Evolutionary conservation across 495 filamentous ascomycete species (phyloP).

Genomic region (Aspergillus mulundensis): DNA sequence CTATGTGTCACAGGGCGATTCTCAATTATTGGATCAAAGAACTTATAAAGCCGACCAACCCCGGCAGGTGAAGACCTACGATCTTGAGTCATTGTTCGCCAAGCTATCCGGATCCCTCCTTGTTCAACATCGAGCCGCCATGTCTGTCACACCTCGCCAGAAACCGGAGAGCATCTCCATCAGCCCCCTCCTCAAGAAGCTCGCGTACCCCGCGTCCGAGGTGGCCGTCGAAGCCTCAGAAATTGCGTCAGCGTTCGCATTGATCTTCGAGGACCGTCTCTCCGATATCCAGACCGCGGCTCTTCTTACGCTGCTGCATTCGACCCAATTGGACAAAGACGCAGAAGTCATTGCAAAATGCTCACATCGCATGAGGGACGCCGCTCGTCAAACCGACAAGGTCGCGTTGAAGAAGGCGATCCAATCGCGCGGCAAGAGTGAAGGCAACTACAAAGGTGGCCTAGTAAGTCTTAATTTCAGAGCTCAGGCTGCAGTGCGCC

Average conservation of each 20-base stretch:
- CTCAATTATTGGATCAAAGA: conserved; percentile 2
- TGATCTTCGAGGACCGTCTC: conserved; percentile 82
- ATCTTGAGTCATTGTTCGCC: neutral
- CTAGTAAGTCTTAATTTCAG: conserved; percentile 45
- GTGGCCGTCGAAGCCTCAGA: conserved; percentile 64
- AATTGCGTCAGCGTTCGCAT: conserved; percentile 79
- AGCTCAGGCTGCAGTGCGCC: neutral
- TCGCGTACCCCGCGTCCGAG: conserved; percentile 63
- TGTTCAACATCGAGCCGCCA: neutral
- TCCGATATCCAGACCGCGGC: conserved; percentile 79
- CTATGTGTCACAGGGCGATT: conserved; percentile 11
- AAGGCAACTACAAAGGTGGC: conserved; percentile 67
- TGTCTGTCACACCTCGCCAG: conserved; percentile 20
- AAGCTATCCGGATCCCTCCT: neutral
- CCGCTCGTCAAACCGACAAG: conserved; percentile 62
- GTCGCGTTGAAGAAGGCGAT: conserved; percentile 56
- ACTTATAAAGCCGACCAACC: conserved; percentile 2
- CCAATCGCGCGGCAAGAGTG: conserved; percentile 48
- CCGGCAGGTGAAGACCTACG: neutral
- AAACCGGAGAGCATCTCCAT: conserved; percentile 59
- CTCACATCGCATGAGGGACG: conserved; percentile 63
- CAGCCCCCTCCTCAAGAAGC: conserved; percentile 70
- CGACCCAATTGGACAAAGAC: conserved; percentile 72
- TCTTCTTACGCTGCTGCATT: conserved; percentile 83
- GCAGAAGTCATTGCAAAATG: conserved; percentile 78